phyloP scores from a whole-genome alignment of 768 basidiomycete species.

The Suillus plorans region DNA sequence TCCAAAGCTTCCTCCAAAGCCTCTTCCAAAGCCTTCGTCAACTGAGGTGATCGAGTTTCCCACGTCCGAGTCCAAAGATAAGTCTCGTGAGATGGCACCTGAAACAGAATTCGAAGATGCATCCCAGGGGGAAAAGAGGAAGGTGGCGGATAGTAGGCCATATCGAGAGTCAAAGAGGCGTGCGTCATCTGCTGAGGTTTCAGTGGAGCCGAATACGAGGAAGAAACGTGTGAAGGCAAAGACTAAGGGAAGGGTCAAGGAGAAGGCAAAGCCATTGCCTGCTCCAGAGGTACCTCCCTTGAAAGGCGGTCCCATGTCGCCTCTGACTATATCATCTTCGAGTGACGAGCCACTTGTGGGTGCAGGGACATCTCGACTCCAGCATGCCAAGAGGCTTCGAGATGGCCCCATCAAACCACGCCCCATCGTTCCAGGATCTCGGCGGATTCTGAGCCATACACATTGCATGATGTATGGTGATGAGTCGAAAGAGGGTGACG shows the following conservation, averaged over 20 bases:
- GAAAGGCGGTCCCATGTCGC: not conserved
- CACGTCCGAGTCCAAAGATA: not conserved
- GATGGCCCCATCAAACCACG: not conserved
- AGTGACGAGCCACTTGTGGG: not conserved
- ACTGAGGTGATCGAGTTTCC: not conserved
- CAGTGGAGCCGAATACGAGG: not conserved
- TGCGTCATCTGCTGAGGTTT: not conserved
- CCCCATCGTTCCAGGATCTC: not conserved
- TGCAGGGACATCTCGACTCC: not conserved
- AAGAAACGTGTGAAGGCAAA: not conserved
- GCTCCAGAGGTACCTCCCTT: not conserved
- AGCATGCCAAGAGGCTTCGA: not conserved
- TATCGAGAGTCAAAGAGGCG: not conserved
- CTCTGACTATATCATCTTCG: not conserved
- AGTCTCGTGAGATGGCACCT: not conserved
- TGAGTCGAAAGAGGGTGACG: not conserved
- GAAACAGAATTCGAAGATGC: not conserved
- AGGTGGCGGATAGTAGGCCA: not conserved
- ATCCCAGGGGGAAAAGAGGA: not conserved
- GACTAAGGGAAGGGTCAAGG: not conserved
- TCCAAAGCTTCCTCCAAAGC: too few relatives aligned
- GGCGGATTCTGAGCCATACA: not conserved
- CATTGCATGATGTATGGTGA: not conserved
- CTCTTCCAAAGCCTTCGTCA: too few relatives aligned
- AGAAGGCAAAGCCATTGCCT: not conserved